Base-by-base conservation (phyloP, 352 stramenopile genomes). In the Phytophthora sansomeana region DNA sequence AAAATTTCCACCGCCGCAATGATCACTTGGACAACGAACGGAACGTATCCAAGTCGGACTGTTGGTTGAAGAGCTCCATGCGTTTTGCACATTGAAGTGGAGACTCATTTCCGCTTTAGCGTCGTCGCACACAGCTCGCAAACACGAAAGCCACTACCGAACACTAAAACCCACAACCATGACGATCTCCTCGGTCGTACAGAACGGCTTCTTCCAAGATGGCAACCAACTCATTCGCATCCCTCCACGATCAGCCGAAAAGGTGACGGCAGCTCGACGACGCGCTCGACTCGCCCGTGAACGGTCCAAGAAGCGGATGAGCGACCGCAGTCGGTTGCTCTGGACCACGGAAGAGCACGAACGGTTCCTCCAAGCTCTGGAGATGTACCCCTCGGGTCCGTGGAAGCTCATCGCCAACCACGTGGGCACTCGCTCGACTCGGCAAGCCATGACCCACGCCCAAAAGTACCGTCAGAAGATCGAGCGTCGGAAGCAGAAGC, bases 381-480 rank as follows among this genome's bases (percentile, higher is more conserved):
- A 77, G 41, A 56, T 71, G 58, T 82, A 73, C 50, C 74, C 74
- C 2, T 75, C 68, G 4, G 74, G 74, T 5, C 74, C 74, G 26
- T 82, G 74, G 74, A 75, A 78, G n/a, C 21, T 75, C 35, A 75
- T 82, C 29, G 71, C 70, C 42, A 67, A 63, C 19, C 38, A 73
- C 19, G 69, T 82, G 6, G 74, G 66, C 21, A 81, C 70, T 10
- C 66, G 67, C 0, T 79, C 61, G 21, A 77, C 70, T 9, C 68
- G 69, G 10, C 69, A 81, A 64, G 71, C 69, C 3, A 81, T 77
- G 70, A 78, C 73, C n/a, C 74, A 81, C 33, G 74, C 74, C 49
- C 74, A 81, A 35, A 78, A 78, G 53, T 78, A 81, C 43, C 66
- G 74, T 5, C 68, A 77, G 59, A 73, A 71, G 46, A 77, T 77